Evolutionary conservation across 768 basidiomycete genomes (phyloP).

Genomic region (Auricularia cornea): DNA sequence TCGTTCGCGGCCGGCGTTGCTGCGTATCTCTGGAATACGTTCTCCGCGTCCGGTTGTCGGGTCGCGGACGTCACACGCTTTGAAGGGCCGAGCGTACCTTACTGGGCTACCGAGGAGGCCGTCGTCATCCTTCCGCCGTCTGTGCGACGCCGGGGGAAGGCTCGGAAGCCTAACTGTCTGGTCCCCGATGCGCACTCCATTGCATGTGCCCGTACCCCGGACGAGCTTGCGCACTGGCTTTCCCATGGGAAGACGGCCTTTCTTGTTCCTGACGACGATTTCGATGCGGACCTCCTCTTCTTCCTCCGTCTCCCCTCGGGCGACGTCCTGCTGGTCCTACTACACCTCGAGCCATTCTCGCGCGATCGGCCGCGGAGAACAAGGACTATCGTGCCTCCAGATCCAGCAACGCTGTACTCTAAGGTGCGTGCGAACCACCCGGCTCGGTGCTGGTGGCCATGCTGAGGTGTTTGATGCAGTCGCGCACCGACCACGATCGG

Average conservation of each 20-base stretch:
- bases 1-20: not conserved
- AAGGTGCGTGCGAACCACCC: too few relatives aligned
- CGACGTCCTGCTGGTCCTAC: too few relatives aligned
- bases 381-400: too few relatives aligned
- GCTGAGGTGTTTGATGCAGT: too few relatives aligned
- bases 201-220: not conserved
- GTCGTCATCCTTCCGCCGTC: not conserved
- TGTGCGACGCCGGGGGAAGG: not conserved
- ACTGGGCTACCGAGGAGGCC: not conserved
- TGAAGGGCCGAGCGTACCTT: not conserved
- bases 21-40: not conserved
- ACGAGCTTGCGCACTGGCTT: not conserved
- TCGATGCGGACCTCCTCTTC: not conserved
- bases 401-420: too few relatives aligned
- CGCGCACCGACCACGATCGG: too few relatives aligned
- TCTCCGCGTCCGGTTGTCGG: too few relatives aligned
- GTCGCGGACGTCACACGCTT: not conserved
- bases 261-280: not conserved
- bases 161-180: not conserved
- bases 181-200: not conserved
- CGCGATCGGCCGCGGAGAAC: too few relatives aligned
- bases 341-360: too few relatives aligned
- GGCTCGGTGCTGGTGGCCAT: too few relatives aligned
- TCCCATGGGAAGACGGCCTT: not conserved
- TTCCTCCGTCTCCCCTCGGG: not conserved